Conservation (phyloP, 139 green algal genomes). For the Chlamydomonas incerta region DNA sequence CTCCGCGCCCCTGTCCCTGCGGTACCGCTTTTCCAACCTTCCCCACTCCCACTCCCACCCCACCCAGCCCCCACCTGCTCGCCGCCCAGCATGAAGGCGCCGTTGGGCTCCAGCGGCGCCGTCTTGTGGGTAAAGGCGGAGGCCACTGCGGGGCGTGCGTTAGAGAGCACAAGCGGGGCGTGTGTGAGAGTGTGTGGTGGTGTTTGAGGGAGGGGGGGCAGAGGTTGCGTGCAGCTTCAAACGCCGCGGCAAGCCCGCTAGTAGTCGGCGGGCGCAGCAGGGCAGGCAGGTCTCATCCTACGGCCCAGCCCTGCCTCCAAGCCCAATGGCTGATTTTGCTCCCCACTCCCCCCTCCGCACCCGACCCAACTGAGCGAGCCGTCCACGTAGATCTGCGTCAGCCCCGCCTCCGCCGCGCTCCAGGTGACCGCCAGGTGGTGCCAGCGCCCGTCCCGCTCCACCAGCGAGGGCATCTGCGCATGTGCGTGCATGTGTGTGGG, state of each 20-base stretch:
- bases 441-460: constrained; percentile 78
- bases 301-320: too few species aligned
- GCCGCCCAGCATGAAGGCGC: constrained; percentile 86
- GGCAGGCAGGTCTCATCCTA: too few species aligned
- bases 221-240: too few species aligned
- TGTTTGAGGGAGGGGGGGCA: not conserved
- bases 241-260: too few species aligned
- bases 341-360: not conserved
- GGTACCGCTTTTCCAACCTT: too few species aligned
- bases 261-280: too few species aligned
- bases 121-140: constrained; percentile 69
- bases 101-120: constrained; percentile 66
- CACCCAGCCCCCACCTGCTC: constrained; percentile 70
- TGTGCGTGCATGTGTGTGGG: not conserved
- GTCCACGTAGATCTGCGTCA: constrained; percentile 87
- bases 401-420: constrained; percentile 67
- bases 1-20: too few species aligned
- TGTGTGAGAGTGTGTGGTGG: too few species aligned
- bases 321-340: too few species aligned
- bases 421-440: constrained; percentile 91
- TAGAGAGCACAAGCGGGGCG: too few species aligned
- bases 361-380: constrained; percentile 69
- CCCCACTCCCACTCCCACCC: not conserved
- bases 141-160: constrained; percentile 53
- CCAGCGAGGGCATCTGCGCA: constrained; percentile 58